Percentiles rank a stretch among this genome's conserved stretches.
Conservation (phyloP, 495 filamentous ascomycete genomes). For the Hapsidospora chrysogenum region DNA sequence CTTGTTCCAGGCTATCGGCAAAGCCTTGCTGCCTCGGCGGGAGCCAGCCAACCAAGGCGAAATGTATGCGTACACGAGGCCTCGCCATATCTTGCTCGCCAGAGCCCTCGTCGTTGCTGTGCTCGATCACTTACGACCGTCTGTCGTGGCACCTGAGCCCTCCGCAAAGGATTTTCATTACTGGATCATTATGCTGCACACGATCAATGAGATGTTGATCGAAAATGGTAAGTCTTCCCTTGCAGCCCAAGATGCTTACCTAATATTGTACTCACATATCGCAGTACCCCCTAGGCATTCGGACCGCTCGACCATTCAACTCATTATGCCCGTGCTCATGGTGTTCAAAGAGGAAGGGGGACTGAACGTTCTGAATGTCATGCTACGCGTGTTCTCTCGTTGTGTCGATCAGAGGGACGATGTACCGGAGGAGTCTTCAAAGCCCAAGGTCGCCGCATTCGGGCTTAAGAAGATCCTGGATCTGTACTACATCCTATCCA, state of each 20-base stretch:
- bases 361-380: constrained; percentile 51
- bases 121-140: constrained; percentile 39
- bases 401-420: constrained; percentile 35
- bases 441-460: constrained; percentile 19
- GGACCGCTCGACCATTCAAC: constrained; percentile 44
- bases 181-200: constrained; percentile 63
- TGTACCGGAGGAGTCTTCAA: constrained; percentile 15
- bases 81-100: constrained; percentile 55
- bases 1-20: constrained; percentile 68
- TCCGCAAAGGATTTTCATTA: constrained; percentile 46
- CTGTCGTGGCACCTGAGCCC: constrained; percentile 7
- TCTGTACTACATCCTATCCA: constrained; percentile 59
- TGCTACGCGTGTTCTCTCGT: constrained; percentile 55
- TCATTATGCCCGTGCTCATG: constrained; percentile 64
- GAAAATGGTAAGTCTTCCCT: constrained; percentile 20
- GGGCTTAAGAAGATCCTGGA: constrained; percentile 74
- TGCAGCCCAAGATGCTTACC: background rate
- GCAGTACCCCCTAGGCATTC: constrained; percentile 16
- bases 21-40: constrained; percentile 56
- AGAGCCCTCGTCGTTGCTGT: constrained; percentile 60
- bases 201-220: constrained; percentile 60
- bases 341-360: constrained; percentile 74
- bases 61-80: constrained; percentile 41
- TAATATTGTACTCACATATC: background rate
- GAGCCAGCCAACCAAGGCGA: constrained; percentile 13